Conservation (phyloP, 129 eudicot species). For the Apium graveolens region DNA sequence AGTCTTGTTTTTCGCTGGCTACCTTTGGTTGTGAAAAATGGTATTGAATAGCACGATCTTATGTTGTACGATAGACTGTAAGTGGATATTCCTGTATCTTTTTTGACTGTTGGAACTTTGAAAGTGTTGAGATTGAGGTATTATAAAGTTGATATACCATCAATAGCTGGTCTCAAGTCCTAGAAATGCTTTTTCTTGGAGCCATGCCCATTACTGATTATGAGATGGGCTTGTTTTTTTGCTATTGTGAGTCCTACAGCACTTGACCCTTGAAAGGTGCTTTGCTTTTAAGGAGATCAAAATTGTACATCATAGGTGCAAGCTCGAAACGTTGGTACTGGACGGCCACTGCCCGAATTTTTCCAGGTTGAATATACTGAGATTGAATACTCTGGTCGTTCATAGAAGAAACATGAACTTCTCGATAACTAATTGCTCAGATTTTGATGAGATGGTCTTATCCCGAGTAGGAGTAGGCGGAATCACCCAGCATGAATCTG, state of each 20-base stretch:
- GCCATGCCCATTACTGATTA: no score
- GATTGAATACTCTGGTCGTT: neutral
- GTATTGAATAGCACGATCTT: no score
- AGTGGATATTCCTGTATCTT: no score
- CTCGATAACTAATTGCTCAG: neutral
- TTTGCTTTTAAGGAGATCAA: neutral
- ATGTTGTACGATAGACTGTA: no score
- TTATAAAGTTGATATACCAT: no score
- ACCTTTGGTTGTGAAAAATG: no score
- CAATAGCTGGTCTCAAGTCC: no score
- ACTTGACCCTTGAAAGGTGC: slow-evolving; percentile 6
- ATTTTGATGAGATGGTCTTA: neutral
- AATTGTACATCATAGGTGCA: neutral
- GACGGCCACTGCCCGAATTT: neutral
- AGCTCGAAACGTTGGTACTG: neutral
- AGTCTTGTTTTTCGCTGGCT: no score
- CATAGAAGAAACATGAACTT: neutral
- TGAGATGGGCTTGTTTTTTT: neutral
- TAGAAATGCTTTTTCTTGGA: no score
- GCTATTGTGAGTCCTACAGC: neutral
- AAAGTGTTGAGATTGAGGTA: no score
- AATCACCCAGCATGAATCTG: slow-evolving; percentile 1
- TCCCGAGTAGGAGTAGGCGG: neutral
- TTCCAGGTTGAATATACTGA: neutral
- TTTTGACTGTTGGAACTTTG: no score